A percentile compares a stretch with the other conserved stretches of the same genome.
Conservation (phyloP, 2,329 filamentous ascomycete species). For the Penicillium corylophilum region DNA sequence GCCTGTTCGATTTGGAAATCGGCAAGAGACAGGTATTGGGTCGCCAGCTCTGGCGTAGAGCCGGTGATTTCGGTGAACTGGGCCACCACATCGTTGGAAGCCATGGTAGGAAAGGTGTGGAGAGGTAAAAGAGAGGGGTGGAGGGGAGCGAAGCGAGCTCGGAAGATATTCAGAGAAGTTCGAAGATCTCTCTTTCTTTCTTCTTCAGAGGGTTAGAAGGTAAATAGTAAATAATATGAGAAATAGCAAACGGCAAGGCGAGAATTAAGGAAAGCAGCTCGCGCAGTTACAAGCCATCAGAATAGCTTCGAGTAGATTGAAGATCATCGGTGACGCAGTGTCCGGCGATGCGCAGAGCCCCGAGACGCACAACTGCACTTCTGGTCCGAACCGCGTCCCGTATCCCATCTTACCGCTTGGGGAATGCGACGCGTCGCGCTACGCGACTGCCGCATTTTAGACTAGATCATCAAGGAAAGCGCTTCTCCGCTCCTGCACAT, state of each 20-base stretch:
- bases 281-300: slow-evolving; percentile 6
- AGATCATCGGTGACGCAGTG: slow-evolving; percentile 14
- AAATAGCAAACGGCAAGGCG: slow-evolving; percentile 32
- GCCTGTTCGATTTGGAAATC: slow-evolving; percentile 81
- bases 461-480: slow-evolving; percentile 13
- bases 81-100: slow-evolving; percentile 63
- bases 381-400: neutral
- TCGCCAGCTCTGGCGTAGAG: slow-evolving; percentile 69
- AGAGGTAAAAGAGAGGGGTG: neutral
- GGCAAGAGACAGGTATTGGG: slow-evolving; percentile 81
- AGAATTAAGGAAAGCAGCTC: slow-evolving; percentile 11
- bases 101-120: slow-evolving; percentile 51
- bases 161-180: slow-evolving; percentile 2
- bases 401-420: slow-evolving; percentile 9
- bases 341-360: slow-evolving; percentile 3
- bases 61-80: slow-evolving; percentile 82
- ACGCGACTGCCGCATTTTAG: slow-evolving; percentile 3
- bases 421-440: slow-evolving; percentile 18
- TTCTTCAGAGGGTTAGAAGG: no score
- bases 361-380: slow-evolving; percentile 2
- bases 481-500: slow-evolving; percentile 19
- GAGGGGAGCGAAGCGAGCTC: slow-evolving; percentile 1
- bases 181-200: neutral
- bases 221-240: neutral
- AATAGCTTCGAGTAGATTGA: slow-evolving; percentile 1